Evolutionary conservation across 2,329 filamentous ascomycete species (phyloP).

Genomic region (Biscogniauxia sp.): DNA sequence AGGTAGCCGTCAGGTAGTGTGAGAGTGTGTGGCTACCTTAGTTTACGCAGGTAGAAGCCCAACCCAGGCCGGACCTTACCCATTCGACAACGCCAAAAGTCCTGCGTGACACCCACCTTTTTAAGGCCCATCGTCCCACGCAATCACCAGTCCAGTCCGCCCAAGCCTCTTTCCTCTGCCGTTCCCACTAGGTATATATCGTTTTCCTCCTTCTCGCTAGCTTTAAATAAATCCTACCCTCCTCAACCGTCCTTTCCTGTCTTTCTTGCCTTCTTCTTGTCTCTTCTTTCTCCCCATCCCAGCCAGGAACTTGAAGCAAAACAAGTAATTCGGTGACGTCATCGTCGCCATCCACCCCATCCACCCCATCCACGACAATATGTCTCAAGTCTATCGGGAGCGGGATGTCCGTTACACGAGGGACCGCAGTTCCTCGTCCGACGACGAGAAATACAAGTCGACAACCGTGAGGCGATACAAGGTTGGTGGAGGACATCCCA

Average conservation of each 20-base stretch:
- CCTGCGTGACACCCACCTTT: conserved; percentile 19
- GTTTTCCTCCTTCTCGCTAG: background rate
- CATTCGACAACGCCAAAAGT: conserved; percentile 6
- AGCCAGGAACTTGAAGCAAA: background rate
- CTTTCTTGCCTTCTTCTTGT: no score
- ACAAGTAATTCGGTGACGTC: conserved; percentile 16
- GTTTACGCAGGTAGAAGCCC: background rate
- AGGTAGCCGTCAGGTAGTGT: background rate
- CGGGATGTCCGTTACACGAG: conserved; percentile 32
- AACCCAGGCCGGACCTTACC: conserved; percentile 3
- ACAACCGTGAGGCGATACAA: conserved; percentile 33
- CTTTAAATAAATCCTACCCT: no score
- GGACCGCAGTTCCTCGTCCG: conserved; percentile 27
- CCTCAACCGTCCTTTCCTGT: background rate
- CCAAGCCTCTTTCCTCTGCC: background rate
- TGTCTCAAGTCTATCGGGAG: conserved; percentile 31
- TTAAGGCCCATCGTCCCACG: conserved; percentile 17
- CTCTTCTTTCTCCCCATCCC: background rate
- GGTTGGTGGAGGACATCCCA: conserved; percentile 24
- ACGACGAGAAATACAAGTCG: conserved; percentile 29
- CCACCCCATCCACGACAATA: conserved; percentile 11
- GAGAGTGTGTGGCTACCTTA: background rate
- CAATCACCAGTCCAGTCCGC: conserved; percentile 16
- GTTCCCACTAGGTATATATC: background rate
- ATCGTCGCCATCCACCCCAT: conserved; percentile 14